phyloP scores from a whole-genome alignment of 108 stramenopile species.

The Fistulifera pelliculosa region DNA sequence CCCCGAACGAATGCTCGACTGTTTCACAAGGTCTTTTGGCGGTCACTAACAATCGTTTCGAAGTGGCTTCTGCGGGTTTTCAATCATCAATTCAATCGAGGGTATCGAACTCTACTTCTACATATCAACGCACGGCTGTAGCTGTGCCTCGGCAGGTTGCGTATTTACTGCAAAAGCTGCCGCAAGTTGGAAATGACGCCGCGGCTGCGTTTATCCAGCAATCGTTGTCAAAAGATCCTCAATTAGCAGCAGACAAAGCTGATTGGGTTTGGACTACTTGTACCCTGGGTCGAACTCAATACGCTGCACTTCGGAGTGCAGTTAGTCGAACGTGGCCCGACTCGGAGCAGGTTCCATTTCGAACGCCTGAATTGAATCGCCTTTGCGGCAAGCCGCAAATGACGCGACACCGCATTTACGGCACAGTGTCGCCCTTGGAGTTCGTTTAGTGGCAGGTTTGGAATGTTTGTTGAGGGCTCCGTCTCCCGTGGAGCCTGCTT shows the following conservation, averaged over 20 bases:
- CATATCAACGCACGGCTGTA: neutral
- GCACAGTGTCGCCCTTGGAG: neutral
- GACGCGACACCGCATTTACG: neutral
- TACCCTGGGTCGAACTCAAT: neutral
- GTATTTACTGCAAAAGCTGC: neutral
- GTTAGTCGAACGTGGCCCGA: neutral
- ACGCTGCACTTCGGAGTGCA: neutral
- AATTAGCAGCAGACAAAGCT: neutral
- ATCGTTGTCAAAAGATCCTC: neutral
- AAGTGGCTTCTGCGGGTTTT: too few species aligned
- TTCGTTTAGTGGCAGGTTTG: neutral
- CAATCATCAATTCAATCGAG: neutral
- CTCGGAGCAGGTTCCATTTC: neutral
- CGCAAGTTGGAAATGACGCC: neutral
- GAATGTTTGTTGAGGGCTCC: neutral
- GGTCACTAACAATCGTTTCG: neutral
- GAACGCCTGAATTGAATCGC: neutral
- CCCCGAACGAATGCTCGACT: neutral
- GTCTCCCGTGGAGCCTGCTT: neutral
- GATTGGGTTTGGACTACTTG: neutral
- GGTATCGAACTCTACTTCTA: neutral
- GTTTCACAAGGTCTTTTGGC: neutral
- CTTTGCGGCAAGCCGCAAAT: neutral
- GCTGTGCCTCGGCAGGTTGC: neutral
- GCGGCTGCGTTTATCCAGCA: neutral